A percentile compares a stretch with the other conserved stretches of the same genome.
phyloP scores from a whole-genome alignment of 208 protist species.

The Trypanosoma lewisi region DNA sequence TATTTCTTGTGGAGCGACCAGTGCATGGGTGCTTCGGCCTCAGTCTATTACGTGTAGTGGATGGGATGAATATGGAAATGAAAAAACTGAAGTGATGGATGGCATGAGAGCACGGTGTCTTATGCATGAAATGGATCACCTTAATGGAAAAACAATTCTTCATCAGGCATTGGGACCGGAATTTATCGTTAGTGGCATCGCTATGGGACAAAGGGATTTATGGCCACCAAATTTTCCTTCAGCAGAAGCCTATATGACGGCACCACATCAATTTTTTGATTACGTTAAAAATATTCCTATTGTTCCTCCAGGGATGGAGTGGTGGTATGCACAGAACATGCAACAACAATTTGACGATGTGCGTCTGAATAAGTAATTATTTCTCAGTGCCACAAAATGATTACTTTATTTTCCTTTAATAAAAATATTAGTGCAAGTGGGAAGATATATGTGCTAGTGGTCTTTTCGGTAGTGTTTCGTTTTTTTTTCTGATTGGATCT shows the following conservation, averaged over 20 bases:
- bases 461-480: slow-evolving; percentile 6
- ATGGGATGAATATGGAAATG: slow-evolving; percentile 69
- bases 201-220: slow-evolving; percentile 76
- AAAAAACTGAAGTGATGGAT: slow-evolving; percentile 70
- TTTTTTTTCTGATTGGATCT: slow-evolving; percentile 2
- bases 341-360: slow-evolving; percentile 59
- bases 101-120: slow-evolving; percentile 83
- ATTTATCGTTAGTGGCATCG: slow-evolving; percentile 74
- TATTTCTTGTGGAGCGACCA: slow-evolving; percentile 68
- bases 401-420: background rate
- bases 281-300: slow-evolving; percentile 75
- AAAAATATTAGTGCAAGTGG: background rate
- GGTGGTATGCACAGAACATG: slow-evolving; percentile 62
- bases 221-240: slow-evolving; percentile 88
- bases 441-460: background rate
- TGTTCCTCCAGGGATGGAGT: slow-evolving; percentile 78
- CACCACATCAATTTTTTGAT: slow-evolving; percentile 80
- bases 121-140: slow-evolving; percentile 90
- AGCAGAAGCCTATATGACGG: slow-evolving; percentile 78
- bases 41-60: slow-evolving; percentile 77
- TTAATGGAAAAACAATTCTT: slow-evolving; percentile 81
- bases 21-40: slow-evolving; percentile 81
- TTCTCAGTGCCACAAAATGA: background rate
- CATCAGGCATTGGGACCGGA: slow-evolving; percentile 72
- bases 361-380: slow-evolving; percentile 26